phyloP scores from a whole-genome alignment of 2,329 filamentous ascomycete genomes.

The Fusarium veterinarium region DNA sequence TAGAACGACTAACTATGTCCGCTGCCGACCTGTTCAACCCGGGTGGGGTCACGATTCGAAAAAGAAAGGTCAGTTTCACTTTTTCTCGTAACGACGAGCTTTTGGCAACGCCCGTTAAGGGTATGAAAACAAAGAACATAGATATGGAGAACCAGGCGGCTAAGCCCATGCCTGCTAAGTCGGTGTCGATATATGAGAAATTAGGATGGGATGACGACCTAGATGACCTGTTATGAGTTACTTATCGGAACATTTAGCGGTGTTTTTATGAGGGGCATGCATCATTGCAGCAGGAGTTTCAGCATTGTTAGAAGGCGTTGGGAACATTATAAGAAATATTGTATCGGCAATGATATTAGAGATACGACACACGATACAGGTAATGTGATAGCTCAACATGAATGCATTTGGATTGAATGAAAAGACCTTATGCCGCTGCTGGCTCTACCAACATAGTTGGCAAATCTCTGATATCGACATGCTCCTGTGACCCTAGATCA shows the following conservation, averaged over 20 bases:
- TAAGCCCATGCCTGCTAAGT: constrained; percentile 36
- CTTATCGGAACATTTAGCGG: constrained; percentile 37
- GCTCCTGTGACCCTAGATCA: constrained; percentile 79
- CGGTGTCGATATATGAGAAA: constrained; percentile 63
- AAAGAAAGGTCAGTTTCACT: constrained; percentile 32
- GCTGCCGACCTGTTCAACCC: constrained; percentile 27
- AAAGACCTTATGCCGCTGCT: constrained; percentile 38
- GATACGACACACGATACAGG: constrained; percentile 37
- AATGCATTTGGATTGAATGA: background rate
- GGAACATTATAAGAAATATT: constrained; percentile 29
- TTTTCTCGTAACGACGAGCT: constrained; percentile 38
- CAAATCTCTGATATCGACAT: constrained; percentile 80
- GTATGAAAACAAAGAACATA: constrained; percentile 34
- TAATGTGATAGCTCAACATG: constrained; percentile 23
- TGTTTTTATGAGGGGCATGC: constrained; percentile 37
- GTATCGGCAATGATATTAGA: constrained; percentile 42
- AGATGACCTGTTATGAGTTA: constrained; percentile 57
- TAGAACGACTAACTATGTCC: constrained; percentile 40
- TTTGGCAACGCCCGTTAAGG: constrained; percentile 55
- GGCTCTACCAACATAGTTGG: constrained; percentile 72
- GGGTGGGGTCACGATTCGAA: constrained; percentile 24
- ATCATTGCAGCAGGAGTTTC: constrained; percentile 30
- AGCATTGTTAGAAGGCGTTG: constrained; percentile 41
- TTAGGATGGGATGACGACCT: constrained; percentile 70
- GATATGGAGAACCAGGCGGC: constrained; percentile 16